phyloP scores from a whole-genome alignment of 257 asterid species.

The Phtheirospermum japonicum region DNA sequence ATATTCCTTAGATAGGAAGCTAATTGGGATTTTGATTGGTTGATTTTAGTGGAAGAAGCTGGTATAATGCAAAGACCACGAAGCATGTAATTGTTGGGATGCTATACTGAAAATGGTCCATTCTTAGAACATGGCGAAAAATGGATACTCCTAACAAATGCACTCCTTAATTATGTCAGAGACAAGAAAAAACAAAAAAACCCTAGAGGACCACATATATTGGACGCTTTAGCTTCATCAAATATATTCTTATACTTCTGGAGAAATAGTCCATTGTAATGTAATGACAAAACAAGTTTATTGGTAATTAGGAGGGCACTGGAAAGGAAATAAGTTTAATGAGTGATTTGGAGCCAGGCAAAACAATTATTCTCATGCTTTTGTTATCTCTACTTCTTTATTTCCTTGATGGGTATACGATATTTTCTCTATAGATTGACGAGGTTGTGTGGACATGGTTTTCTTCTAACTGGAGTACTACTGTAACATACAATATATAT shows the following conservation, averaged over 20 bases:
- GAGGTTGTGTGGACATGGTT: neutral
- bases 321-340: neutral
- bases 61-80: neutral
- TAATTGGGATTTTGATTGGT: constrained; percentile 1
- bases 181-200: constrained; percentile 2
- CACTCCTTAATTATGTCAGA: neutral
- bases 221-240: constrained; percentile 6
- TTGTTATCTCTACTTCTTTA: neutral
- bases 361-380: neutral
- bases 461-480: constrained; percentile 3
- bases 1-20: neutral
- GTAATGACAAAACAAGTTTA: neutral
- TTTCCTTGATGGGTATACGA: neutral
- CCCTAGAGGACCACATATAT: neutral
- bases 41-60: constrained; percentile 15
- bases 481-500: neutral
- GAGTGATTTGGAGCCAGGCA: neutral
- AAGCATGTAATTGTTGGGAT: neutral
- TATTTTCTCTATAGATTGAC: constrained; percentile 7
- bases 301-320: neutral
- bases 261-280: neutral
- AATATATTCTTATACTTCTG: constrained; percentile 1
- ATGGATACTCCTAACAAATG: neutral
- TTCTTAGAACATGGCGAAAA: neutral
- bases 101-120: constrained; percentile 11